Conservation (phyloP, 805 yeast genomes). For the Priceomyces haplophilus region DNA sequence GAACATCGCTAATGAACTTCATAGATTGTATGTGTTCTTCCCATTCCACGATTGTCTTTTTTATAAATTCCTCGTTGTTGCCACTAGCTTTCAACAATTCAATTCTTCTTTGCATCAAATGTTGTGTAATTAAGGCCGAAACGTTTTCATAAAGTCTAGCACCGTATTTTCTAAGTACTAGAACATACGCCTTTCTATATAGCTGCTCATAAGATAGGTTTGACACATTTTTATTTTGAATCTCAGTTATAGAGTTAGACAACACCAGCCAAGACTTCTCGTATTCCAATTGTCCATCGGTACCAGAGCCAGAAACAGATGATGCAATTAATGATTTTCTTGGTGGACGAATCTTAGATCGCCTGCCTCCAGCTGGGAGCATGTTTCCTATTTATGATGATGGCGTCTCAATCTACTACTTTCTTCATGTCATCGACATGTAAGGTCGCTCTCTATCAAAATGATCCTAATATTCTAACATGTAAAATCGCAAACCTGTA, state of each 20-base stretch:
- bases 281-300: constrained; percentile 46
- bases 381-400: constrained; percentile 8
- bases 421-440: no score
- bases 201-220: constrained; percentile 77
- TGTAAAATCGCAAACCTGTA: constrained; percentile 3
- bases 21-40: constrained; percentile 66
- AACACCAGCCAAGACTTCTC: constrained; percentile 66
- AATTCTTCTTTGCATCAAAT: constrained; percentile 32
- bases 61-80: constrained; percentile 32
- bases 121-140: constrained; percentile 42
- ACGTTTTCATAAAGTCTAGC: constrained; percentile 63
- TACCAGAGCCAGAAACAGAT: constrained; percentile 16
- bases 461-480: constrained; percentile 2
- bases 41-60: constrained; percentile 52
- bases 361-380: constrained; percentile 38
- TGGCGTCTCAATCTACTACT: not conserved
- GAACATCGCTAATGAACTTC: constrained; percentile 77
- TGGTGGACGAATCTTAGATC: constrained; percentile 67
- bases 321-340: constrained; percentile 35
- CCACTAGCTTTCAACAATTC: constrained; percentile 17
- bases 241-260: constrained; percentile 65
- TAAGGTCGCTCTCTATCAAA: not conserved
- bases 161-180: constrained; percentile 71
- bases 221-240: constrained; percentile 69
- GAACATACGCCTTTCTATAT: constrained; percentile 72